Evolutionary conservation across 306 rosid species (phyloP).

Genomic region (Ormosia emarginata): DNA sequence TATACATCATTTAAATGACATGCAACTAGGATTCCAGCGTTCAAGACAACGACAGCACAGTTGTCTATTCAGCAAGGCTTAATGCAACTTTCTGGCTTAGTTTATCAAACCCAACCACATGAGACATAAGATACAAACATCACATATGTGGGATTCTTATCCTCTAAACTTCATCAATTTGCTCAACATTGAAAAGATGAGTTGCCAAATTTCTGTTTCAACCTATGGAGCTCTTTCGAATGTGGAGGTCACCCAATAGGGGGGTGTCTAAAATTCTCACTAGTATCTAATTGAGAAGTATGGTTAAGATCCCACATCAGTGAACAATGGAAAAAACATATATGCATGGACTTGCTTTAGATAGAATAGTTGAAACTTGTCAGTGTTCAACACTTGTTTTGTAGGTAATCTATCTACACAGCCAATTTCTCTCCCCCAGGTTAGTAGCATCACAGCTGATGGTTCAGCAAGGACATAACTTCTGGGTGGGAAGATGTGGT

Average conservation of each 20-base stretch:
- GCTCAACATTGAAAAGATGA: neutral
- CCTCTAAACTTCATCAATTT: conserved; percentile 7
- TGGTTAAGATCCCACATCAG: neutral
- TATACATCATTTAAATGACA: neutral
- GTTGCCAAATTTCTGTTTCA: neutral
- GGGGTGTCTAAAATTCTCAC: neutral
- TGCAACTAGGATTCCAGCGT: neutral
- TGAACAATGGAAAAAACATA: neutral
- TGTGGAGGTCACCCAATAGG: neutral
- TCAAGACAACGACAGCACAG: neutral
- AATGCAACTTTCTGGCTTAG: neutral
- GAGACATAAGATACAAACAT: neutral
- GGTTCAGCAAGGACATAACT: neutral
- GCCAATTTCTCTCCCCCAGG: neutral
- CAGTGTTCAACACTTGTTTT: neutral
- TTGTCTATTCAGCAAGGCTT: neutral
- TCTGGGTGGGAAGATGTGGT: neutral
- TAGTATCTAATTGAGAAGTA: neutral
- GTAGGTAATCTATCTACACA: neutral
- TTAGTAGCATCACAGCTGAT: neutral
- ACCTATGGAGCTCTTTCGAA: neutral
- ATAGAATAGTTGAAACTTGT: neutral
- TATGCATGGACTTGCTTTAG: neutral
- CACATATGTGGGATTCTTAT: neutral
- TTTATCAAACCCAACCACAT: neutral